A percentile compares a stretch with the other conserved stretches of the same genome.
phyloP scores from a whole-genome alignment of 495 filamentous ascomycete genomes.

The Aspergillus taichungensis region DNA sequence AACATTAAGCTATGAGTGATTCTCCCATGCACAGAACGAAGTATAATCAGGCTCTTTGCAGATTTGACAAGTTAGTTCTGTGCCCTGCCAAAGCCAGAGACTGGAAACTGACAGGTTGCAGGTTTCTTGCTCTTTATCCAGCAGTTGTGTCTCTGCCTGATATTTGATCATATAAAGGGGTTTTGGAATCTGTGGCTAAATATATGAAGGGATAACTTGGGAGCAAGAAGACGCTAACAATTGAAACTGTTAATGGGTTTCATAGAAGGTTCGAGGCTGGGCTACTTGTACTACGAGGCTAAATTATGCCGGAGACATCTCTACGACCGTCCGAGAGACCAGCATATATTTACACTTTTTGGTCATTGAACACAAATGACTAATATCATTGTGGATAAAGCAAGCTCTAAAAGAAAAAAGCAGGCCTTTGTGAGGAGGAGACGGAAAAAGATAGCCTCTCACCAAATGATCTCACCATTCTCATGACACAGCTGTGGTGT shows the following conservation, averaged over 20 bases:
- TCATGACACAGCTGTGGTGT: slow-evolving; percentile 8
- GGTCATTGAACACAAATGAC: background rate
- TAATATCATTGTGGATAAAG: background rate
- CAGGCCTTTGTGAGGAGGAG: slow-evolving; percentile 1
- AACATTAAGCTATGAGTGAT: no score
- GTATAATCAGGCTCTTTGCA: background rate
- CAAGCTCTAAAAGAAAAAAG: background rate
- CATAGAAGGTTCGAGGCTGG: no score
- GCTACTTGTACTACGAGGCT: no score
- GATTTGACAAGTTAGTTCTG: background rate
- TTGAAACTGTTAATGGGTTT: no score
- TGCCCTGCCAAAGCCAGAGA: no score
- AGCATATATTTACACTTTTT: no score
- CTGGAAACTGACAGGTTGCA: background rate
- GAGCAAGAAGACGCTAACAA: background rate
- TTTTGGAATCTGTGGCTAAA: background rate
- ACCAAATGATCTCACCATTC: slow-evolving; percentile 7
- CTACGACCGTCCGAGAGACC: no score
- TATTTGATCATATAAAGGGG: background rate
- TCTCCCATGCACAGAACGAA: background rate
- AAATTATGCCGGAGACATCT: no score
- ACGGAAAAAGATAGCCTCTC: slow-evolving; percentile 7
- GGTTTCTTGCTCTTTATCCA: background rate
- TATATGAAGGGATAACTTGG: background rate
- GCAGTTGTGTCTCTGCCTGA: background rate